Base-by-base conservation (phyloP, 768 basidiomycete genomes). In the Suillus variegatus region DNA sequence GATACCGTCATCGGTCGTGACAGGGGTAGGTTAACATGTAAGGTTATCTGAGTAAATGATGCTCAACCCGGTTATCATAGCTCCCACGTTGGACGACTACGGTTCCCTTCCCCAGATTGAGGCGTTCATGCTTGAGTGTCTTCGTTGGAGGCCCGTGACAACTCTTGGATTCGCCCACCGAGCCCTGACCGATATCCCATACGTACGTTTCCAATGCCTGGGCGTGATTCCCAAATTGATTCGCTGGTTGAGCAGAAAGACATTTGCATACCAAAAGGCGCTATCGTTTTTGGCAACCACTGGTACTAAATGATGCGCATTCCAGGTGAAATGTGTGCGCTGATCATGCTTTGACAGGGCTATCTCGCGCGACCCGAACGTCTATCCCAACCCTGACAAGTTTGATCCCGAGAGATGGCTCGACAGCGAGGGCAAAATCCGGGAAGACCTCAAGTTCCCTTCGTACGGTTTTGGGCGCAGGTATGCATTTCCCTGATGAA, bases 401-500 rank as follows among this genome's bases (percentile, higher is more conserved):
- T 89, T 90, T 69, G 76, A 85, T 51, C 88, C 88, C 1, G 81
- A 84, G 67, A 77, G 88, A 44, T 90, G 88, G 88, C 62, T 88
- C 32, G 57, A 65, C 54, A 63, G n/a, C 18, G 64, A 76, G 0
- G 76, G 75, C 36, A 75, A 81, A 9, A 62, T 88, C 20, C 78
- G 81, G n/a, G 83, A 86, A 13, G 86, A 87, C 63, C 69, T 86
- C 47, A 84, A 81, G 69, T 77, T 80, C 36, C 87, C 81, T 61
- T 76, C 82, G 32, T 89, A 87, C 62, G 87, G 88, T 1, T 88
- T 86, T 62, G 87, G 86, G 16, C 74, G 85, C 67, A 71, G 75
- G 80, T 77, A 41, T 62, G 64, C 20, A 56, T 6, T 18, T 32
- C 28, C 60, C 25, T 40, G 36, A 56, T 57, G 2, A 22, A 4